Evolutionary conservation across 176 grass and related monocot genomes (phyloP), one percentile per base, ranked within the genome.

Genomic region (Thalia dealbata): DNA sequence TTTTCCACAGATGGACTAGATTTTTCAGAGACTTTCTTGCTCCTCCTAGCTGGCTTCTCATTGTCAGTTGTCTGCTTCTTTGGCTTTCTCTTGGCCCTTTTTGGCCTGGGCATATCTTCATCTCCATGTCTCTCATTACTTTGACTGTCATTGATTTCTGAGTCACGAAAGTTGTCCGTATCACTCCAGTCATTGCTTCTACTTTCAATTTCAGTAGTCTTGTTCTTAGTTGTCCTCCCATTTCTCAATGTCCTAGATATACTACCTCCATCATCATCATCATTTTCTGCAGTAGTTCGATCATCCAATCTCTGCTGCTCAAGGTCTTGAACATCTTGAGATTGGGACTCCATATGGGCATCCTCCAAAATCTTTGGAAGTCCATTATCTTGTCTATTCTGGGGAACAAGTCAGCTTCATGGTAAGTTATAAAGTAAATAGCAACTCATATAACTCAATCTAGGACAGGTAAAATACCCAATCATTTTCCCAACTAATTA

Each of bases 21-120:
- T 78, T 61, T 48, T 54, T 85, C 64, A 25, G 7, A 76, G 48
- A 48, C 71, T 83, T 76, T 83, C 63, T 88, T 88, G 45, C 50
- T 61, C 24, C 30, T 75, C 22, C 15, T 67, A 61, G 42, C 76
- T 10, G 77, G 62, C n/a, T 62, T 54, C 61, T 76, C 52, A 50
- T 14, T 81, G 83, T 88, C 81, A 81, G 77, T 64, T 60, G 52
- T 78, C 75, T 88, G 80, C 12, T 22, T 58, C 74, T n/a, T 91
- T 71, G 74, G 66, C 16, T 88, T 88, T 81, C 59, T 81, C 27
- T 15, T 51, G 45, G 55, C 29, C 67, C 77, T 83, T 52, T 70
- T 78, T 68, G 55, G 61, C 58, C 79, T 85, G 28, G 71, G n/a
- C 29, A 42, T 60, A 61, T 78, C 76, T 50, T 84, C 68, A 54